Base-by-base conservation (phyloP, 257 asterid species). In the Fraxinus americana region DNA sequence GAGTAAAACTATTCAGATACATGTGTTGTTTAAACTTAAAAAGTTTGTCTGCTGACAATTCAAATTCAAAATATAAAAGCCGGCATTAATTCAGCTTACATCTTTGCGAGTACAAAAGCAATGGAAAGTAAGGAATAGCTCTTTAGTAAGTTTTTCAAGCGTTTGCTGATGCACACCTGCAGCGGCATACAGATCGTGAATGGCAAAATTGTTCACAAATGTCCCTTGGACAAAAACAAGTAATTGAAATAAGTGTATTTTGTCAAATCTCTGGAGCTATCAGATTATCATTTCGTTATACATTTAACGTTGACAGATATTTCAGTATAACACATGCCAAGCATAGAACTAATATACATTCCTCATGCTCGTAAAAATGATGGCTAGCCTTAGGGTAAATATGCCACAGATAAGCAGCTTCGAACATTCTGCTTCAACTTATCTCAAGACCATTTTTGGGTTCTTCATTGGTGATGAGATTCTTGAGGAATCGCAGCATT, bases 41-140 rank as follows among this genome's bases (percentile, higher is more conserved):
- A 48, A 52, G 25, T 23, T 16, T 52, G 9, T 19, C 63, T 17
- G 25, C 11, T 10, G 69, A 30, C 45, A 66, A 68, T n/a, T n/a
- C 67, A 39, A 50, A 12, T 2, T 8, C 21, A 21, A 35, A 38
- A 23, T 48, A 72, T 17, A 48, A 43, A 57, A 54, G 30, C 76
- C 98, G 32, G 50, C 4, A 12, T 43, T 43, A 43, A 2, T 43
- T 43, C 13, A 43, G 16, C 50, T 43, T 43, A 43, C 50, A 43
- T 43, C 50, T 43, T 43, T 43, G 50, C 50, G 50, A 10, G 50
- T 11, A 77, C 99, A 95, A 74, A 85, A 93, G 86, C 98, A 93
- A 83, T 91, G 99, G 82, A 89, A 95, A 43, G 93, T 85, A 75
- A 87, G 82, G 79, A 95, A 89, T 12, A 95, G 63, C 6, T 93